Evolutionary conservation across 371 early-diverging fungal species (phyloP), one percentile per base, ranked within the genome.

Genomic region (Apophysomyces trapeziformis): DNA sequence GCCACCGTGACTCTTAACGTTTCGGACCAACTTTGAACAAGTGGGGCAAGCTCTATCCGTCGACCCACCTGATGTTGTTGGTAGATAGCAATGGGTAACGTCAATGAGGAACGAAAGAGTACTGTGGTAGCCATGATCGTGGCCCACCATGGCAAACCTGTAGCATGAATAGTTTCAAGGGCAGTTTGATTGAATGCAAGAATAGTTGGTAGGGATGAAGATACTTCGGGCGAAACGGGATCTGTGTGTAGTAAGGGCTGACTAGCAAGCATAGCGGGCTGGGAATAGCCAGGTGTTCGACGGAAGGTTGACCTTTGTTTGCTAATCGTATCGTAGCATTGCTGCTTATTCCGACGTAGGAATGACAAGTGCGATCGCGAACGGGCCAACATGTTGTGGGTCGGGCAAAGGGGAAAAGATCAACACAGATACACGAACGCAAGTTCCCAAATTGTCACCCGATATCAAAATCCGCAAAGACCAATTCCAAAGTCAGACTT

Each of bases 1-100:
- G 76, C 78, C n/a, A 88, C 68, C 44, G 82, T 70, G 9, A 75
- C 61, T 62, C 83, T 85, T 1, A 90, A 66, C 2, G 90, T 90
- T 57, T 80, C 77, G 43, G 79, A 79, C 90, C 90, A 89, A 6
- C 85, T 87, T 41, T 86, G 79, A 2, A 92, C 66, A 61, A 92
- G 74, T 7, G 92, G 92, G 39, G 83, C 85, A 1, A 92, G 44
- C 0, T 71, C 71, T 54, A 86, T 70, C 79, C 88, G 85, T 12
- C 86, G 80, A 0, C 83, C 86, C 1, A 87, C 57, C 13, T 85
- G 84, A 8, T 82, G 71, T 71, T 89, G 89, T 69, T 92, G 92
- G 38, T 88, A 82, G 8, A 92, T 71, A 16, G 95, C 93, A 18
- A 94, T 84, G 5, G 95, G 95, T 4, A 92, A 67, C 0, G 94